Evolutionary conservation across 805 yeast species (phyloP), one percentile per base, ranked within the genome.

Genomic region (Hanseniaspora mollemarum): DNA sequence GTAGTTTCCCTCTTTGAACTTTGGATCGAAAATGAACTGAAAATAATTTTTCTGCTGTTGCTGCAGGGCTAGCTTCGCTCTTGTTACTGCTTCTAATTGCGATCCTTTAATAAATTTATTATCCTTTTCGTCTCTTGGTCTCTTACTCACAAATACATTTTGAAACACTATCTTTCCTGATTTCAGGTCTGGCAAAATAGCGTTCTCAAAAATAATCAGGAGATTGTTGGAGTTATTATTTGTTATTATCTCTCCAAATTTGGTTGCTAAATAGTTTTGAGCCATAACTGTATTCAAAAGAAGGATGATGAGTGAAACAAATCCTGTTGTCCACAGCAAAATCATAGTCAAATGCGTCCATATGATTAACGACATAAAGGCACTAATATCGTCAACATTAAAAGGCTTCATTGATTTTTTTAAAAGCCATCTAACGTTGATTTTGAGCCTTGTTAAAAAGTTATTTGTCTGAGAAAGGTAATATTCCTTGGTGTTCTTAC

Each of bases 151-250:
- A 62, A 81, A 81, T 49, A 95, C 94, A 58, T 87, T 85, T 53
- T 80, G 77, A 64, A 92, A 83, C 40, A 81, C 76, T 49, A 92
- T 85, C 55, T 78, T 83, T 1, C 96, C 94, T 56, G 83, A 86
- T 37, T 80, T 73, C 96, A 96, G 88, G 51, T 85, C 87, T 0
- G 96, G 96, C 5, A 87, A 94, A 52, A 90, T 84, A 1, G 97
- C 98, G 62, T 78, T 81, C 62, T 90, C 97, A 60, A 92, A 92
- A 0, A 85, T 80, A 8, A 92, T 95, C 0, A 82, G 77, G 55
- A 88, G 67, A 29, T 51, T 51, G 9, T 86, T 83, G 1, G 94
- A 79, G 60, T 87, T 92, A 54, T 76, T 76, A n/a, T 46, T 46
- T 5, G 97, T 88, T 51, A 92, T 75, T 53, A 84, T 67, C 59